phyloP scores from a whole-genome alignment of 306 rosid species.

The Leucaena leucocephala region DNA sequence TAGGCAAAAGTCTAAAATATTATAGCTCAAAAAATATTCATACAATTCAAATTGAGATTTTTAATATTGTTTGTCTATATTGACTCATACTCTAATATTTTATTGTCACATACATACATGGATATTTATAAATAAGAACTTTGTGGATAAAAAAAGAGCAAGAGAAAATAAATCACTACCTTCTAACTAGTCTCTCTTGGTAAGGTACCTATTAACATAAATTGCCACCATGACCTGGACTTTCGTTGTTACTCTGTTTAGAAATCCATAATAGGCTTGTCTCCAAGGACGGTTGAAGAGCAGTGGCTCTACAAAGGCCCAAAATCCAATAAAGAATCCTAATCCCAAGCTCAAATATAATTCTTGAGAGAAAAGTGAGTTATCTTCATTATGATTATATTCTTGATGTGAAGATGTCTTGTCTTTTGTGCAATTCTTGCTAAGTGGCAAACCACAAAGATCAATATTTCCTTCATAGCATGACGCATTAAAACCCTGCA shows the following conservation, averaged over 20 bases:
- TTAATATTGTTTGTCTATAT: neutral
- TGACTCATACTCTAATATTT: neutral
- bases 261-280: neutral
- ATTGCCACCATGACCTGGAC: neutral
- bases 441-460: neutral
- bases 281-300: neutral
- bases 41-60: too few species aligned
- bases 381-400: neutral
- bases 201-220: neutral
- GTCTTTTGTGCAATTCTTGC: neutral
- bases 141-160: neutral
- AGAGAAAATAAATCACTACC: neutral
- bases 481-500: neutral
- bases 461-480: neutral
- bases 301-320: neutral
- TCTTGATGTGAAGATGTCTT: neutral
- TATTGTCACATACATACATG: neutral
- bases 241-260: neutral
- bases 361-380: neutral
- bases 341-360: neutral
- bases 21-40: too few species aligned
- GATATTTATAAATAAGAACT: neutral
- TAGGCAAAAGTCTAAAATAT: too few species aligned
- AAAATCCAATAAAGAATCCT: neutral
- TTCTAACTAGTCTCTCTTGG: neutral